These are phyloP conservation scores for Aspergillus bertholletiae DNA, from an alignment of 495 filamentous ascomycete species.

Conservation along the genomic window DNA sequence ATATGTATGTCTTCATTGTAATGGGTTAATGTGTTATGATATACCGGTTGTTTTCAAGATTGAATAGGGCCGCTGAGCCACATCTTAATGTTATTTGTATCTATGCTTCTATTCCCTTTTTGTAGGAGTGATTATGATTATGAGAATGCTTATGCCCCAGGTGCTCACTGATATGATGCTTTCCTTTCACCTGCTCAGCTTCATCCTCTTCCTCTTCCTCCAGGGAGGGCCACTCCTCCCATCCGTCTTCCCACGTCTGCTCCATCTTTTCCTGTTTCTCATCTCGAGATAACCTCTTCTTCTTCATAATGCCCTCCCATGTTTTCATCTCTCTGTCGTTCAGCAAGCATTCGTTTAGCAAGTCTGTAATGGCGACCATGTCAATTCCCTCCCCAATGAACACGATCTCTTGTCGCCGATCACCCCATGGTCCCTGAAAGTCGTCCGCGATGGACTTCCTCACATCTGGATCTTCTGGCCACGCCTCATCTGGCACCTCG, in stretches of 20 bases:
- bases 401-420: conserved; percentile 57
- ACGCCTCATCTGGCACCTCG: conserved; percentile 41
- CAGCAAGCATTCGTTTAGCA: conserved; percentile 50
- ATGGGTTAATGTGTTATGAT: background rate
- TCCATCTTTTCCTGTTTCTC: conserved; percentile 36
- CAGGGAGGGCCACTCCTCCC: conserved; percentile 49
- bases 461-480: conserved; percentile 43
- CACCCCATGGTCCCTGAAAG: conserved; percentile 52
- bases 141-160: conserved; percentile 34
- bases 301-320: conserved; percentile 50
- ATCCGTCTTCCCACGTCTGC: conserved; percentile 52
- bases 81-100: background rate
- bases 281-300: conserved; percentile 23
- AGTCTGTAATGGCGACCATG: conserved; percentile 28
- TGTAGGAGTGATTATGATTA: conserved; percentile 32
- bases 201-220: conserved; percentile 37
- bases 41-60: background rate
- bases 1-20: background rate
- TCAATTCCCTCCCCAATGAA: conserved; percentile 57
- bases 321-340: conserved; percentile 43
- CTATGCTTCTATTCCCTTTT: background rate
- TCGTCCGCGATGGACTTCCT: conserved; percentile 39
- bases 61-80: background rate
- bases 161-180: conserved; percentile 30
- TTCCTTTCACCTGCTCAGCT: conserved; percentile 10